phyloP scores from a whole-genome alignment of 768 basidiomycete species.

The Peribolospora kevripleyi region DNA sequence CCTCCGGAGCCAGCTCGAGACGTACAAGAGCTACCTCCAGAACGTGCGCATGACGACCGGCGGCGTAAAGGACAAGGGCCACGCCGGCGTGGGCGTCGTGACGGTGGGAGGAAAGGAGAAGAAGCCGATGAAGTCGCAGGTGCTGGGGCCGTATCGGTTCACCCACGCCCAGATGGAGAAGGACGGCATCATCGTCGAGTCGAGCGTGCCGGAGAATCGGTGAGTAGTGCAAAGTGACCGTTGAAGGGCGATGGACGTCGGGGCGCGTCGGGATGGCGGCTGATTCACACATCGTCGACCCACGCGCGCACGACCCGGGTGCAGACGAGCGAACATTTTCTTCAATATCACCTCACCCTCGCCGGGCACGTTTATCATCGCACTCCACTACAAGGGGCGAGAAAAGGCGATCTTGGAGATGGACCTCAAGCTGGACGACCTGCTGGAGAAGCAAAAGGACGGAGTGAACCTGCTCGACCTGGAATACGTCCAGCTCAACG shows the following conservation, averaged over 20 bases:
- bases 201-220: constrained; percentile 97
- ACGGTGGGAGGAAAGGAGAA: constrained; percentile 93
- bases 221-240: constrained; percentile 20
- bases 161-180: constrained; percentile 97
- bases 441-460: constrained; percentile 84
- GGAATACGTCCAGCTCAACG: constrained; percentile 92
- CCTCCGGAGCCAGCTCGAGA: constrained; percentile 80
- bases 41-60: constrained; percentile 77
- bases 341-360: constrained; percentile 97
- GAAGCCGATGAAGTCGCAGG: constrained; percentile 59
- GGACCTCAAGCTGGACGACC: constrained; percentile 91
- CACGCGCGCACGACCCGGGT: background rate
- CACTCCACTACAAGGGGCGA: constrained; percentile 73
- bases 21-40: constrained; percentile 97
- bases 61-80: constrained; percentile 51
- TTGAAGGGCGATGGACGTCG: background rate
- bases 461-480: constrained; percentile 88
- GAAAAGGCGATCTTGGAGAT: constrained; percentile 99
- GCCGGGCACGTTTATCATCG: constrained; percentile 96
- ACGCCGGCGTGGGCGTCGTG: constrained; percentile 76
- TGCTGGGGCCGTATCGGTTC: constrained; percentile 86
- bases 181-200: constrained; percentile 96
- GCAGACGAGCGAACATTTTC: constrained; percentile 85
- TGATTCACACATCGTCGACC: background rate
- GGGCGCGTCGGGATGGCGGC: background rate